Percentiles rank a stretch among this genome's conserved stretches.
Evolutionary conservation across 2,329 filamentous ascomycete genomes (phyloP).

Genomic region (Didymella exigua): DNA sequence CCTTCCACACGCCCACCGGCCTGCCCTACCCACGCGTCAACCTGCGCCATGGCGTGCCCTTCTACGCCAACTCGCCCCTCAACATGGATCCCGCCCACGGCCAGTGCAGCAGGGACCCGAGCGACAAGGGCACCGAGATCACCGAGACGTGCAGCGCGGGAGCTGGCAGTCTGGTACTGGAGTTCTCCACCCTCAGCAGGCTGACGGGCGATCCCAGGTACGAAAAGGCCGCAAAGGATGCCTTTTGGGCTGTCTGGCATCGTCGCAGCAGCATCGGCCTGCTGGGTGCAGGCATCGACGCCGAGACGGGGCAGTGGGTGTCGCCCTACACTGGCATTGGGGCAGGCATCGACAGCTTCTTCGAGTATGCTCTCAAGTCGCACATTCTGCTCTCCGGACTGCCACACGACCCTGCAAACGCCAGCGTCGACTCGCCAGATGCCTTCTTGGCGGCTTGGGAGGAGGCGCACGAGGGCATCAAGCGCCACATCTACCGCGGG

Average conservation of each 20-base stretch:
- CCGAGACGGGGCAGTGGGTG: conserved; percentile 88
- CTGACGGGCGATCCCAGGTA: conserved; percentile 87
- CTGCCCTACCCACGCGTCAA: conserved; percentile 96
- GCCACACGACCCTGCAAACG: conserved; percentile 50
- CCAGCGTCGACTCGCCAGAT: conserved; percentile 71
- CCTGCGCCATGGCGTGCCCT: conserved; percentile 85
- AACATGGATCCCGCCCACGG: conserved; percentile 62
- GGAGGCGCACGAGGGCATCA: conserved; percentile 83
- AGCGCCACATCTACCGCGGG: conserved; percentile 85
- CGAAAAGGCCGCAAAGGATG: conserved; percentile 84
- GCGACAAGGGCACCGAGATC: conserved; percentile 66
- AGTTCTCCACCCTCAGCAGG: conserved; percentile 88
- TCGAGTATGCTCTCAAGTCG: conserved; percentile 96
- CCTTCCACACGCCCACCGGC: conserved; percentile 88
- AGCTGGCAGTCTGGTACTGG: conserved; percentile 91
- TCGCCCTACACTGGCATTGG: conserved; percentile 91
- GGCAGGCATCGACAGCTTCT: conserved; percentile 96
- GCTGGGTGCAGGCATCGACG: conserved; percentile 89
- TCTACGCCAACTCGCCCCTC: conserved; percentile 85
- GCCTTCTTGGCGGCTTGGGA: conserved; percentile 84
- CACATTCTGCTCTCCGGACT: conserved; percentile 85
- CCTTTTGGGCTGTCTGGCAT: conserved; percentile 97
- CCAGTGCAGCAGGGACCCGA: conserved; percentile 53
- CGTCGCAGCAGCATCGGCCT: conserved; percentile 83
- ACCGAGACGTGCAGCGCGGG: conserved; percentile 97